These are phyloP conservation scores for Vaccinium darrowii DNA, from an alignment of 148 eudicot genomes.

Conservation along the genomic window DNA sequence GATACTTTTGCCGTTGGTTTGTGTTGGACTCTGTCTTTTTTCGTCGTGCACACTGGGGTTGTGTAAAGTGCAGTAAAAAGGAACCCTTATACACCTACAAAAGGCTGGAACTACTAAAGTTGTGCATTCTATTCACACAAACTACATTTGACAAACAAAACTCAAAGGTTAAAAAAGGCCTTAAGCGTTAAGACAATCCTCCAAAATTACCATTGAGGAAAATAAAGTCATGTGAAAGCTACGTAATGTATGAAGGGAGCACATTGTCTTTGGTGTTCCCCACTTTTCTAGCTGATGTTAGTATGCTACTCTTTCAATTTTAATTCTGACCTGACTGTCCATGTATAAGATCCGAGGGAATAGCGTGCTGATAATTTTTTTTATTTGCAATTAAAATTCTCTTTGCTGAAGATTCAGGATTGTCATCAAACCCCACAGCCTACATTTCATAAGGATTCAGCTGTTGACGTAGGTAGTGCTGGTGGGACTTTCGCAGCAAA, in stretches of 20 bases:
- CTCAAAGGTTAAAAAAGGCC: not conserved
- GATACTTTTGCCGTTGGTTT: too few relatives aligned
- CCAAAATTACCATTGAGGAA: constrained; percentile 55
- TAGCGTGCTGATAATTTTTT: not conserved
- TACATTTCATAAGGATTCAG: constrained; percentile 28
- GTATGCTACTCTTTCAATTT: not conserved
- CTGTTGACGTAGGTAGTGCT: constrained; percentile 19
- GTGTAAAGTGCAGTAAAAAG: not conserved
- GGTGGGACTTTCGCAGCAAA: constrained; percentile 19
- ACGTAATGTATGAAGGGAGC: not conserved
- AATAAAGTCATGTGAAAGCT: not conserved
- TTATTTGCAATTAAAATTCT: not conserved
- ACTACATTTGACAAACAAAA: not conserved
- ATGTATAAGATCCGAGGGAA: not conserved
- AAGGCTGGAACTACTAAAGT: not conserved
- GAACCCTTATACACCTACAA: not conserved
- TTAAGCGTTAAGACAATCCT: not conserved
- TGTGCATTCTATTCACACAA: not conserved
- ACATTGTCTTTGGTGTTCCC: not conserved
- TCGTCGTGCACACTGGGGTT: too few relatives aligned
- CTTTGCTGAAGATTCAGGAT: not conserved
- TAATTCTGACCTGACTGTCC: not conserved
- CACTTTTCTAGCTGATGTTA: not conserved
- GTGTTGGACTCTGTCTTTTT: too few relatives aligned
- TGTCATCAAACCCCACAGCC: not conserved